A percentile compares a stretch with the other conserved stretches of the same genome.
Conservation (phyloP, 176 grass and related monocot species). For the Paspalum vaginatum region DNA sequence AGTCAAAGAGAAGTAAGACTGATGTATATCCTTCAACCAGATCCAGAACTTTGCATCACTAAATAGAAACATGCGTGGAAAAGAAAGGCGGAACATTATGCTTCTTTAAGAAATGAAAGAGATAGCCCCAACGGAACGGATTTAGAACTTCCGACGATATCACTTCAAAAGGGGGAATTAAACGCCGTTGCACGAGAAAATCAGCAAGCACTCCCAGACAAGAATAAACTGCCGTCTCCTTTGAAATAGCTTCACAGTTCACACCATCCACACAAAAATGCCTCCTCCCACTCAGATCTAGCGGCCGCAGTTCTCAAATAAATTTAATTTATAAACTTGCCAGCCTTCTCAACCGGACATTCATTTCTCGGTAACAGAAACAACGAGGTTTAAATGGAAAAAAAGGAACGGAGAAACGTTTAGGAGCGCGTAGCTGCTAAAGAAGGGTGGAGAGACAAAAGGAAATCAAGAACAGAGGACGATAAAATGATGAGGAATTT, state of each 20-base stretch:
- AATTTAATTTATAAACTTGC: slow-evolving; percentile 1
- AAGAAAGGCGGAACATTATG: background rate
- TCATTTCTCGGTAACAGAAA: slow-evolving; percentile 1
- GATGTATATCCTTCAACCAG: background rate
- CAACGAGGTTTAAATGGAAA: background rate
- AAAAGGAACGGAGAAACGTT: background rate
- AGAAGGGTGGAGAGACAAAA: background rate
- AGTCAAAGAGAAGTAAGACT: background rate
- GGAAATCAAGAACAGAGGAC: background rate
- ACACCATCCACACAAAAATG: background rate
- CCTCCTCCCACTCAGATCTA: slow-evolving; percentile 34
- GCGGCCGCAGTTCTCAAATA: background rate
- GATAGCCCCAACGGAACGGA: slow-evolving; percentile 7
- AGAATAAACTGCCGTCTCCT: background rate
- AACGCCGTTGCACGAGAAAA: slow-evolving; percentile 1
- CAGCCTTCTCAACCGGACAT: background rate
- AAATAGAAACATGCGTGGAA: background rate
- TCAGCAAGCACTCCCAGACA: background rate
- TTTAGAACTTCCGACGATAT: background rate
- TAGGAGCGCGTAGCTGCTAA: background rate
- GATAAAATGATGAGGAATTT: background rate
- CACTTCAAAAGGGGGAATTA: background rate
- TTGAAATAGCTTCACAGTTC: background rate
- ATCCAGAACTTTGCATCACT: slow-evolving; percentile 7
- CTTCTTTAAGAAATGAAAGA: background rate